Conservation (phyloP, 371 early-diverging fungal species). For the Mucor racemosus region DNA sequence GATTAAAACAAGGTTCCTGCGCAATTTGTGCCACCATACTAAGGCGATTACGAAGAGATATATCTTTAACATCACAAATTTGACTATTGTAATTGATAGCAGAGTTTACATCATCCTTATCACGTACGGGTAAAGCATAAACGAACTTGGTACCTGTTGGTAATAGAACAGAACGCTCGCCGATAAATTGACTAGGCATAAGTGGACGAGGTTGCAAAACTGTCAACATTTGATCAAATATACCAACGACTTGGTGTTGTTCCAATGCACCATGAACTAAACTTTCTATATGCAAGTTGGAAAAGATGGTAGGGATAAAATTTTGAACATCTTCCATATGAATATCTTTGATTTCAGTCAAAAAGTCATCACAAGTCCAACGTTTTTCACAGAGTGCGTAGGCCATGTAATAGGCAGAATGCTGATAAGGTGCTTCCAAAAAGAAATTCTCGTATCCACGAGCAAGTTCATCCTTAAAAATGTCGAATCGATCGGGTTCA, state of each 20-base stretch:
- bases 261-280: conserved; percentile 84
- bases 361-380: conserved; percentile 83
- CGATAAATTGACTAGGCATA: conserved; percentile 62
- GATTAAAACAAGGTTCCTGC: conserved; percentile 90
- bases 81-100: conserved; percentile 83
- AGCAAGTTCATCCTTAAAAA: conserved; percentile 70
- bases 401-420: conserved; percentile 73
- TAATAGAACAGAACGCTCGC: conserved; percentile 65
- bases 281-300: conserved; percentile 74
- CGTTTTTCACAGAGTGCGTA: conserved; percentile 71
- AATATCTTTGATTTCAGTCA: conserved; percentile 58
- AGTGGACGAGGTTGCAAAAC: conserved; percentile 61
- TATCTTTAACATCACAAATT: conserved; percentile 56
- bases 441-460: conserved; percentile 71
- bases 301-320: conserved; percentile 70
- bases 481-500: conserved; percentile 70
- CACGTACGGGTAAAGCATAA: conserved; percentile 65
- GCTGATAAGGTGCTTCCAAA: conserved; percentile 76
- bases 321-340: conserved; percentile 66
- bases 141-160: conserved; percentile 51
- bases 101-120: conserved; percentile 81
- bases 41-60: conserved; percentile 58
- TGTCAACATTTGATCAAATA: conserved; percentile 57
- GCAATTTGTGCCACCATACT: conserved; percentile 77
- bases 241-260: conserved; percentile 60